Evolutionary conservation across 1,284 basidiomycete genomes (phyloP), one percentile per base, ranked within the genome.

Genomic region (Puccinia polysora): DNA sequence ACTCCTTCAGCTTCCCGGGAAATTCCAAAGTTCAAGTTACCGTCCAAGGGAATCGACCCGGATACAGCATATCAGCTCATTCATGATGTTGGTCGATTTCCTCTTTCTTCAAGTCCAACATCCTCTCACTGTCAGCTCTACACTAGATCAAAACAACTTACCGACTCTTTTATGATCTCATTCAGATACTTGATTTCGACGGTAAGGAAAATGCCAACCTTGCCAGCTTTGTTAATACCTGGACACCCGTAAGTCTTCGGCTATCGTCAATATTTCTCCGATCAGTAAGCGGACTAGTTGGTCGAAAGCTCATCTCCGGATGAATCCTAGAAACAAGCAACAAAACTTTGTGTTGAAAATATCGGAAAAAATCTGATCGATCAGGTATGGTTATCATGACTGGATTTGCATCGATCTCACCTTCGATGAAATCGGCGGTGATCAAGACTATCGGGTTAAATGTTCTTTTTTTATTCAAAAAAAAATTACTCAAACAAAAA

Each of bases 201-300:
- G 90, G 90, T 7, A 87, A 84, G 34, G 87, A 87, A 1, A 82
- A 85, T 40, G 82, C 91, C 75, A 97, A 96, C 81, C 83, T 97
- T 32, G 94, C 94, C 8, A 79, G 78, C 18, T 82, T 82, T 63
- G 81, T 82, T 0, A 79, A 81, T 76, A 81, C 80, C 0, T 89
- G 86, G 85, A 80, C 87, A 81, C 85, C 86, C n/a, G 70, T 75
- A 28, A 64, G 76, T 64, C 77, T 23, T 49, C 30, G 36, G 43
- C 0, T 23, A 64, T 15, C 28, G 56, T 68, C 20, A 43, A 1
- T n/a, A 36, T 34, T 23, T 10, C 36, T 53, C 25, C 3, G 12
- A 38, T n/a, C n/a, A n/a, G n/a, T n/a, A n/a, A n/a, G n/a, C n/a
- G 20, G 5, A 28, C 23, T 34, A n/a, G n/a, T 36, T 25, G n/a